Percentiles rank a stretch among this genome's conserved stretches.
These are phyloP conservation scores for Amauroascus verrucosus DNA, from an alignment of 2,329 filamentous ascomycete genomes.

Conservation along the genomic window DNA sequence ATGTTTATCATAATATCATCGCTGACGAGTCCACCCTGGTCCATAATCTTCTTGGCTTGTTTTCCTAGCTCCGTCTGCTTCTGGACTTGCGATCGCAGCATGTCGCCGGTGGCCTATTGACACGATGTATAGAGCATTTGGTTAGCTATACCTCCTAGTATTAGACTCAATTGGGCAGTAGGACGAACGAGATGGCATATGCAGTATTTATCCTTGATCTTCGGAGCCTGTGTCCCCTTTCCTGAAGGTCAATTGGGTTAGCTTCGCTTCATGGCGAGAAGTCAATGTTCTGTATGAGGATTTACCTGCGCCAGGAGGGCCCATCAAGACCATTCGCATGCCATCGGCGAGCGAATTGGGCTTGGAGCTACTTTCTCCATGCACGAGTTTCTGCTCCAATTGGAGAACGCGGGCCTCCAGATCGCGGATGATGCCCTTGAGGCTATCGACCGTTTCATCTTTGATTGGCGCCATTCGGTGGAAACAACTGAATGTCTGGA, in stretches of 20 bases:
- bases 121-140: background rate
- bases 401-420: slow-evolving; percentile 79
- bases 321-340: slow-evolving; percentile 95
- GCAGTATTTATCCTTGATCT: slow-evolving; percentile 95
- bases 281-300: background rate
- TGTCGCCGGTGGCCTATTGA: slow-evolving; percentile 87
- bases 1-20: slow-evolving; percentile 99
- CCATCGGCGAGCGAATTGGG: slow-evolving; percentile 47
- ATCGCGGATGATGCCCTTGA: slow-evolving; percentile 72
- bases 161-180: background rate
- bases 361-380: slow-evolving; percentile 42
- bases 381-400: slow-evolving; percentile 62
- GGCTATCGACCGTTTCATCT: slow-evolving; percentile 66
- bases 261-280: background rate
- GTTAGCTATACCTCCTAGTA: background rate
- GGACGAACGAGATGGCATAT: slow-evolving; percentile 84
- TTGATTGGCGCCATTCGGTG: slow-evolving; percentile 75
- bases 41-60: slow-evolving; percentile 99
- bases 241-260: slow-evolving; percentile 44
- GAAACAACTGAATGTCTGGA: slow-evolving; percentile 18
- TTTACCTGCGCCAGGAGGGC: slow-evolving; percentile 88
- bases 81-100: slow-evolving; percentile 95
- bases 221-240: slow-evolving; percentile 97
- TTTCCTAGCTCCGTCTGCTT: slow-evolving; percentile 91
- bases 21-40: slow-evolving; percentile 90